These are phyloP conservation scores for Phytophthora citrophthora DNA, from an alignment of 352 stramenopile species.

Conservation along the genomic window DNA sequence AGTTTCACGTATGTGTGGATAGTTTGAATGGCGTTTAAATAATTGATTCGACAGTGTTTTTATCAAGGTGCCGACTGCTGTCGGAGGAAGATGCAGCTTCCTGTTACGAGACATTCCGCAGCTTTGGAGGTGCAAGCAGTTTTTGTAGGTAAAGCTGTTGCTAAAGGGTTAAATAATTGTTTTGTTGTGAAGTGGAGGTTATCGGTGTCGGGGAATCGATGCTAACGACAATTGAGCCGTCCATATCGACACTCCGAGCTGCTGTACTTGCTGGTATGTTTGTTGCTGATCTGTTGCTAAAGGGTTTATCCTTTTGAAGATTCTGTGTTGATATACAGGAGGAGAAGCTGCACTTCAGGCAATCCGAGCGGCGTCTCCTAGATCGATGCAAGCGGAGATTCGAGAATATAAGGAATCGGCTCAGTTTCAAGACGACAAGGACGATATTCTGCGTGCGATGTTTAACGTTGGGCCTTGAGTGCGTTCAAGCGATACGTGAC, in stretches of 20 bases:
- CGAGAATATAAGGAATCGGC: slow-evolving; percentile 27
- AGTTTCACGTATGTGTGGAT: slow-evolving; percentile 44
- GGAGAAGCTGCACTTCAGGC: slow-evolving; percentile 30
- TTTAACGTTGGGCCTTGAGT: slow-evolving; percentile 31
- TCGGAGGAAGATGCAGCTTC: slow-evolving; percentile 36
- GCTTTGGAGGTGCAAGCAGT: slow-evolving; percentile 36
- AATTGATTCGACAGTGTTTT: not conserved
- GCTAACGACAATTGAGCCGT: slow-evolving; percentile 13
- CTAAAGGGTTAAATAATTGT: too few species aligned
- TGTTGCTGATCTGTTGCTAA: too few species aligned
- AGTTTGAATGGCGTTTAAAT: not conserved
- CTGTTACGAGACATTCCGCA: slow-evolving; percentile 33
- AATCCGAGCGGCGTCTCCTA: slow-evolving; percentile 27
- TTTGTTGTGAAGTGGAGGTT: slow-evolving; percentile 32
- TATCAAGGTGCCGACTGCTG: slow-evolving; percentile 33
- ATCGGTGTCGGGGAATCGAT: slow-evolving; percentile 34
- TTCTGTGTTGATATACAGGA: slow-evolving; percentile 3
- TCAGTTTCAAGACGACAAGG: slow-evolving; percentile 37
- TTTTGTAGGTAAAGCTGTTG: too few species aligned
- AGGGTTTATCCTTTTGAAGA: too few species aligned
- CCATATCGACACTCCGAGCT: not conserved
- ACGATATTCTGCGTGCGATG: slow-evolving; percentile 34
- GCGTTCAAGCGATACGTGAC: not conserved
- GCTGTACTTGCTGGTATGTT: slow-evolving; percentile 29
- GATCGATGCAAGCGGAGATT: slow-evolving; percentile 25